phyloP scores from a whole-genome alignment of 257 asterid species.

The Solanum raphanifolium region DNA sequence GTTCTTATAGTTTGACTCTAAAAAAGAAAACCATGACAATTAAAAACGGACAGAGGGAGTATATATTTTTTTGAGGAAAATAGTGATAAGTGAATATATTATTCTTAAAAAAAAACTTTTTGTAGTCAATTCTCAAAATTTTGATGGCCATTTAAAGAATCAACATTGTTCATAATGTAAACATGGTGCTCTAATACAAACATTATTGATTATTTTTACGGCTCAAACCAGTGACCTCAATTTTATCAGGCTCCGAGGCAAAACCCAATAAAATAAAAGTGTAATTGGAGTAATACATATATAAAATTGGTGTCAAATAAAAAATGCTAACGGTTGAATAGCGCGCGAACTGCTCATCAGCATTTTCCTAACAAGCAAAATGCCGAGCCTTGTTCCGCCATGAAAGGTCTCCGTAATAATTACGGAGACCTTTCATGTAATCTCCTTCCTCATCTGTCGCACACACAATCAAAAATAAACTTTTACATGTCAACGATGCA shows the following conservation, averaged over 20 bases:
- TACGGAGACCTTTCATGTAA: neutral
- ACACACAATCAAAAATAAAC: neutral
- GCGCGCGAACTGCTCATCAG: neutral
- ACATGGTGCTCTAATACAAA: neutral
- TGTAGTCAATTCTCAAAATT: neutral
- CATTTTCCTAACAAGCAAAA: neutral
- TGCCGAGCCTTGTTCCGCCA: neutral
- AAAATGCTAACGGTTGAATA: neutral
- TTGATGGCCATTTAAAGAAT: neutral
- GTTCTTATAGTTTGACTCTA: no score
- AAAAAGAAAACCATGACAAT: no score
- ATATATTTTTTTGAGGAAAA: neutral
- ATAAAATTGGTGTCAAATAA: neutral
- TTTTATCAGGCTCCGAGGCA: neutral
- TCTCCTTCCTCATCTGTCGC: neutral
- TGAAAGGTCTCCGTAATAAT: neutral
- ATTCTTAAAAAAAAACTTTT: no score
- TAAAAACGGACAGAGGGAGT: no score
- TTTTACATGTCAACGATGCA: neutral
- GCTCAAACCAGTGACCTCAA: no score
- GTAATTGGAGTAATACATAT: neutral
- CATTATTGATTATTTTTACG: no score
- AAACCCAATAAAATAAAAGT: neutral
- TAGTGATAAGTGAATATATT: no score
- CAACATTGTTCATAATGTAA: neutral